Conservation (phyloP, 169 alveolate genomes). For the Haemoproteus tartakovskyi region DNA sequence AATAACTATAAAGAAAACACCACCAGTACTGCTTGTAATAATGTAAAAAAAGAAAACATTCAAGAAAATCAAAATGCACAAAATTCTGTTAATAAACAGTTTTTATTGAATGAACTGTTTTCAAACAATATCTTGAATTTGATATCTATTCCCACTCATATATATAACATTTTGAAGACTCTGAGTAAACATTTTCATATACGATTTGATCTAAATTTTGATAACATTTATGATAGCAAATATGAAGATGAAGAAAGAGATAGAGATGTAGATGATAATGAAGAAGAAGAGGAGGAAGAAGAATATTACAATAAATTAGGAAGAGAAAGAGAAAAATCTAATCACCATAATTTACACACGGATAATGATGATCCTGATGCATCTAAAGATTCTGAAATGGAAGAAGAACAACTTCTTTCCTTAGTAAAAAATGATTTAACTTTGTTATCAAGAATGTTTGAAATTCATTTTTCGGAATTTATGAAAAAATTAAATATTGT, state of each 20-base stretch:
- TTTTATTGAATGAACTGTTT: slow-evolving; percentile 52
- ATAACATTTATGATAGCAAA: slow-evolving; percentile 18
- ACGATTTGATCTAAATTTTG: slow-evolving; percentile 49
- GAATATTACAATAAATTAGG: neutral
- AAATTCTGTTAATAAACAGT: slow-evolving; percentile 8
- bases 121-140: slow-evolving; percentile 48
- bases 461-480: slow-evolving; percentile 50
- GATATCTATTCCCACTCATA: slow-evolving; percentile 54
- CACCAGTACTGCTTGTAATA: neutral
- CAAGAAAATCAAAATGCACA: neutral
- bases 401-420: slow-evolving; percentile 20
- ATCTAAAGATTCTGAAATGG: neutral
- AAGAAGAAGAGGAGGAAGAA: neutral
- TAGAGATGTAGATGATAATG: neutral
- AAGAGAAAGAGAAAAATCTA: slow-evolving; percentile 12
- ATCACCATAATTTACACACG: neutral
- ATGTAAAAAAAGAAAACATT: neutral
- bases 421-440: slow-evolving; percentile 49
- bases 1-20: no score
- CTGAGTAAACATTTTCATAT: slow-evolving; percentile 35
- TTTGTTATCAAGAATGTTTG: slow-evolving; percentile 25
- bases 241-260: slow-evolving; percentile 9
- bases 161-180: slow-evolving; percentile 30
- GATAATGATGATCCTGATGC: neutral
- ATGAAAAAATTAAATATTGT: slow-evolving; percentile 51